Conservation (phyloP, 2,329 filamentous ascomycete genomes). For the Canariomyces notabilis region DNA sequence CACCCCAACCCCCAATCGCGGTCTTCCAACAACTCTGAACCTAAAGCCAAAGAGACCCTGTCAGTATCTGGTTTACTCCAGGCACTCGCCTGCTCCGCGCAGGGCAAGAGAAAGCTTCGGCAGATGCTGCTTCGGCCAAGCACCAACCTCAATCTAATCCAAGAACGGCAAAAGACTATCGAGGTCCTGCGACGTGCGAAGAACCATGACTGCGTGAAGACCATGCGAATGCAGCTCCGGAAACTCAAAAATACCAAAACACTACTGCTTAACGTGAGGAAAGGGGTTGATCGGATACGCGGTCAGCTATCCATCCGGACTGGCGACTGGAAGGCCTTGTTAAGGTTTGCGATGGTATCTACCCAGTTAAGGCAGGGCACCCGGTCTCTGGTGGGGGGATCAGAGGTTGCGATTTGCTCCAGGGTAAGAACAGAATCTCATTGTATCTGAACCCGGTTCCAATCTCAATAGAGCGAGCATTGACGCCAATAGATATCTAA, state of each 20-base stretch:
- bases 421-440: conserved; percentile 39
- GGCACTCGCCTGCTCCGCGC: conserved; percentile 66
- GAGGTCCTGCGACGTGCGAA: conserved; percentile 60
- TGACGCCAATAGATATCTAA: conserved; percentile 43
- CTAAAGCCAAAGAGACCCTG: conserved; percentile 70
- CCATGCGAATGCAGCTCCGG: conserved; percentile 43
- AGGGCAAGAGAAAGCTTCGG: conserved; percentile 70
- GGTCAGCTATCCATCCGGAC: conserved; percentile 50
- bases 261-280: conserved; percentile 65
- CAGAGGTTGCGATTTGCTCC: conserved; percentile 46
- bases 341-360: conserved; percentile 64
- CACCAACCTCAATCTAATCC: conserved; percentile 61
- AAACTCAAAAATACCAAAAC: conserved; percentile 72
- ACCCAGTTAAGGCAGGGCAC: conserved; percentile 65
- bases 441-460: neutral
- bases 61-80: conserved; percentile 83
- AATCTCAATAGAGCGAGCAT: neutral
- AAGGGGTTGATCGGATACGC: conserved; percentile 61
- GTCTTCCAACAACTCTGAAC: conserved; percentile 56
- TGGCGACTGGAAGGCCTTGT: conserved; percentile 69
- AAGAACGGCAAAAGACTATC: conserved; percentile 66
- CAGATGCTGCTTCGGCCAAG: conserved; percentile 78
- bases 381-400: conserved; percentile 49
- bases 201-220: conserved; percentile 58
- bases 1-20: conserved; percentile 78